These are phyloP conservation scores for Stephanodiscus minutulus DNA, from an alignment of 108 stramenopile genomes.

Conservation along the genomic window DNA sequence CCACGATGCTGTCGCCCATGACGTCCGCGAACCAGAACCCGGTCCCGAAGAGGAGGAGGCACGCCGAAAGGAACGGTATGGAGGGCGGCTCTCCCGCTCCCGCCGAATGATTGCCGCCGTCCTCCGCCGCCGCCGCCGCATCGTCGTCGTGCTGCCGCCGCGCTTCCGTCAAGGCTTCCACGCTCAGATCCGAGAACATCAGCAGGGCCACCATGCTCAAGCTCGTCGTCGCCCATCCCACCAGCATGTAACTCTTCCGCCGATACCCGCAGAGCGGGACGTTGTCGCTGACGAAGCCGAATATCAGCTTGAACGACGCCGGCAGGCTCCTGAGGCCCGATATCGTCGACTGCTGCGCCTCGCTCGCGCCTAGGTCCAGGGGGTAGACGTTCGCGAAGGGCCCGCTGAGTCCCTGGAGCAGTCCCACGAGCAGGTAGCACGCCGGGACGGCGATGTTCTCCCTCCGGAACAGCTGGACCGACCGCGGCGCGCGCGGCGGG, in stretches of 20 bases:
- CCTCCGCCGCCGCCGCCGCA: conserved; percentile 31
- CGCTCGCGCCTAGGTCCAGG: conserved; percentile 73
- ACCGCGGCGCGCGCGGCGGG: conserved; percentile 70
- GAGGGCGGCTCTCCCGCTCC: conserved; percentile 53
- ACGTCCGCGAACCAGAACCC: conserved; percentile 91
- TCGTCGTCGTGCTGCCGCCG: conserved; percentile 22
- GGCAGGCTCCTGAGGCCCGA: conserved; percentile 64
- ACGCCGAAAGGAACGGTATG: conserved; percentile 60
- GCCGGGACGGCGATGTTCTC: conserved; percentile 86
- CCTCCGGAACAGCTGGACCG: conserved; percentile 67
- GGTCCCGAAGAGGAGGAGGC: conserved; percentile 61
- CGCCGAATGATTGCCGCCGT: conserved; percentile 19
- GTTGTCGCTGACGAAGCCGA: conserved; percentile 81
- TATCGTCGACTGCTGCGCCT: conserved; percentile 82
- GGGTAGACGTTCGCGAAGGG: conserved; percentile 85
- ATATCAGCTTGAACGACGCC: conserved; percentile 73
- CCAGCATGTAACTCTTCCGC: conserved; percentile 81
- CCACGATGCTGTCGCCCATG: conserved; percentile 85
- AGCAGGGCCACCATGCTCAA: conserved; percentile 56
- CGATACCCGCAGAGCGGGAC: conserved; percentile 69
- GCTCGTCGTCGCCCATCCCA: conserved; percentile 72
- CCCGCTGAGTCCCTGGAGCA: conserved; percentile 72
- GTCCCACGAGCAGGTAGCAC: conserved; percentile 79
- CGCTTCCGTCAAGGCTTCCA: conserved; percentile 28
- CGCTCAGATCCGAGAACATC: conserved; percentile 52